A percentile compares a stretch with the other conserved stretches of the same genome.
Conservation (phyloP, 768 basidiomycete species). For the Amanita molliuscula region DNA sequence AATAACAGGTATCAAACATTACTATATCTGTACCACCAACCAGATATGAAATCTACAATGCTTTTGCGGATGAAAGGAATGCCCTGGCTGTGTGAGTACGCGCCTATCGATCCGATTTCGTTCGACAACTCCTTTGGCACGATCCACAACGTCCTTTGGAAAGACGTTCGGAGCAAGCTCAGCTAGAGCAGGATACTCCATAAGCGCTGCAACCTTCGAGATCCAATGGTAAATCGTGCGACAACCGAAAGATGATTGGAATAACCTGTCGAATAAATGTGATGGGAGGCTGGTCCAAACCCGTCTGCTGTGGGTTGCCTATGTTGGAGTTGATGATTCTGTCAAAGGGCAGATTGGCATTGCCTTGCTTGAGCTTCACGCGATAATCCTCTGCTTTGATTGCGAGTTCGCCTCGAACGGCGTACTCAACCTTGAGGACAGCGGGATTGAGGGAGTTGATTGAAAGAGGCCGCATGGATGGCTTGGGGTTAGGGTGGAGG, state of each 20-base stretch:
- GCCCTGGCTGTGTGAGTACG: constrained; percentile 94
- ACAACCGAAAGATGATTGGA: neutral
- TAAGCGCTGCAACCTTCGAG: constrained; percentile 72
- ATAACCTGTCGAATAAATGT: constrained; percentile 87
- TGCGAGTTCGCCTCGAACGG: constrained; percentile 94
- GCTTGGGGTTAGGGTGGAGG: constrained; percentile 8
- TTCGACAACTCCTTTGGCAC: constrained; percentile 71
- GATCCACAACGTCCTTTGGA: constrained; percentile 75
- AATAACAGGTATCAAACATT: constrained; percentile 6
- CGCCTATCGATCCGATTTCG: constrained; percentile 89
- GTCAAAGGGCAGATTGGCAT: constrained; percentile 68
- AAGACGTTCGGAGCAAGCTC: constrained; percentile 69
- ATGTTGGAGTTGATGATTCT: constrained; percentile 93
- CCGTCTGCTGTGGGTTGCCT: constrained; percentile 95
- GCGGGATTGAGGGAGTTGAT: constrained; percentile 71
- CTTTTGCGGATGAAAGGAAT: constrained; percentile 79
- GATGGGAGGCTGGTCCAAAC: constrained; percentile 86
- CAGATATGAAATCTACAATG: constrained; percentile 84
- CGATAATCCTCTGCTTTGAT: constrained; percentile 85
- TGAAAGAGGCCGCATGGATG: constrained; percentile 48
- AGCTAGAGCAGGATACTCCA: constrained; percentile 84
- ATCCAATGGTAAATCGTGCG: neutral
- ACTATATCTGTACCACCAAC: constrained; percentile 29
- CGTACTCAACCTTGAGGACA: constrained; percentile 86
- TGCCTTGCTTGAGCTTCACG: constrained; percentile 50